These are phyloP conservation scores for Candida methanosorbosa DNA, from an alignment of 805 yeast genomes.

Conservation along the genomic window DNA sequence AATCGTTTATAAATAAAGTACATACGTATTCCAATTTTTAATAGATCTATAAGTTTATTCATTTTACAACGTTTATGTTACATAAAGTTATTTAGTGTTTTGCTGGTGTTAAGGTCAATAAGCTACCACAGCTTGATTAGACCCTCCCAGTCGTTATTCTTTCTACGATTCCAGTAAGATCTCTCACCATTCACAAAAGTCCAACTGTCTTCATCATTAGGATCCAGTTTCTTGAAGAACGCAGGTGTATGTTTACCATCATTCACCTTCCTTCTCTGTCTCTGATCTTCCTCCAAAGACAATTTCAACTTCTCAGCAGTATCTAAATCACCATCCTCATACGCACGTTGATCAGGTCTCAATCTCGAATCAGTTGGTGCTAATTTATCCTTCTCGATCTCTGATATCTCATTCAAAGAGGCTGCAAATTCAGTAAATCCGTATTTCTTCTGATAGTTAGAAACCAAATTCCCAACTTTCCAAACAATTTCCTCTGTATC, in stretches of 20 bases:
- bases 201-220: conserved; percentile 35
- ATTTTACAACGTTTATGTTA: not conserved
- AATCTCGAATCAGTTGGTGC: conserved; percentile 87
- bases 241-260: conserved; percentile 49
- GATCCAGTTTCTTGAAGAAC: conserved; percentile 47
- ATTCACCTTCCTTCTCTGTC: conserved; percentile 58
- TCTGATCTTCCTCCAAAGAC: conserved; percentile 68
- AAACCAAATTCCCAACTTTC: conserved; percentile 60
- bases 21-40: too few relatives aligned
- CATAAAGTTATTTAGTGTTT: not conserved
- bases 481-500: conserved; percentile 44
- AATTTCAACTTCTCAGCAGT: conserved; percentile 66
- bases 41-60: not conserved
- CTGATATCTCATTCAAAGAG: conserved; percentile 69
- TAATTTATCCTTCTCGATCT: conserved; percentile 50
- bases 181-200: conserved; percentile 44
- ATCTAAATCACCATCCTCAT: conserved; percentile 62
- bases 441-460: conserved; percentile 52
- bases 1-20: conserved; percentile 3
- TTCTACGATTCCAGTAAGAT: conserved; percentile 78
- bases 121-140: conserved; percentile 43
- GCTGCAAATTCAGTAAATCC: conserved; percentile 86
- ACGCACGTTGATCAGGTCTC: conserved; percentile 75
- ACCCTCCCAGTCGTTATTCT: conserved; percentile 50
- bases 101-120: not conserved